phyloP scores from a whole-genome alignment of 108 stramenopile genomes.

The Fragilaria crotonensis region DNA sequence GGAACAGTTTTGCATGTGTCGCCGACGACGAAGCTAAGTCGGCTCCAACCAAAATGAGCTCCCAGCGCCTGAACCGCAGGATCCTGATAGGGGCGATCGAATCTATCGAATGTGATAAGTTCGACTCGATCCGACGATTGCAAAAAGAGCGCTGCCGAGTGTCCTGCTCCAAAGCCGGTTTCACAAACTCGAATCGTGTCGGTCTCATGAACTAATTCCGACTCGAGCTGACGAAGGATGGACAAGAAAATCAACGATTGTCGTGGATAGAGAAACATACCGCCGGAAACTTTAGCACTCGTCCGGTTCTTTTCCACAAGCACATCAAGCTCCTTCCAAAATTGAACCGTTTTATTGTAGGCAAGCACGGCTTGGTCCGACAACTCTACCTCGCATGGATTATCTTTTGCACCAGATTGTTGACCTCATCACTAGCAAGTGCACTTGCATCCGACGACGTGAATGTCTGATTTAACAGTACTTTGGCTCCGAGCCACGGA shows the following conservation, averaged over 20 bases:
- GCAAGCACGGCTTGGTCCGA: too few relatives aligned
- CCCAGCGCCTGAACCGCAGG: conserved; percentile 5
- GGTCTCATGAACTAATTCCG: background rate
- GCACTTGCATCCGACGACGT: too few relatives aligned
- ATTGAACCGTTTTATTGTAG: background rate
- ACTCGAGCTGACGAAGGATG: conserved; percentile 11
- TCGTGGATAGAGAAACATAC: conserved; percentile 45
- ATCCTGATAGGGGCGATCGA: conserved; percentile 42
- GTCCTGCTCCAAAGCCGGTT: conserved; percentile 52
- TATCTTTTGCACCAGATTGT: too few relatives aligned
- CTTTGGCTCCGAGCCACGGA: background rate
- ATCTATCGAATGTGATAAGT: conserved; percentile 41
- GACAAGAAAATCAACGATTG: conserved; percentile 27
- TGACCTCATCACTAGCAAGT: too few relatives aligned
- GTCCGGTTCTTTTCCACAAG: background rate
- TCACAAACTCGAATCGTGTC: conserved; percentile 27
- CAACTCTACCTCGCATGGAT: too few relatives aligned
- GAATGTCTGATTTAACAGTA: too few relatives aligned
- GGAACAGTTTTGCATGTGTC: conserved; percentile 39
- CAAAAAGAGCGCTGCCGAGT: conserved; percentile 34
- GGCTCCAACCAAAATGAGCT: background rate
- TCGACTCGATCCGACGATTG: background rate
- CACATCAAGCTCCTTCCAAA: background rate
- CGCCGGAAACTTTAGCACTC: conserved; percentile 31
- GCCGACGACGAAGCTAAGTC: conserved; percentile 13